Conservation (phyloP, 495 filamentous ascomycete species). For the Penicillium silybi region DNA sequence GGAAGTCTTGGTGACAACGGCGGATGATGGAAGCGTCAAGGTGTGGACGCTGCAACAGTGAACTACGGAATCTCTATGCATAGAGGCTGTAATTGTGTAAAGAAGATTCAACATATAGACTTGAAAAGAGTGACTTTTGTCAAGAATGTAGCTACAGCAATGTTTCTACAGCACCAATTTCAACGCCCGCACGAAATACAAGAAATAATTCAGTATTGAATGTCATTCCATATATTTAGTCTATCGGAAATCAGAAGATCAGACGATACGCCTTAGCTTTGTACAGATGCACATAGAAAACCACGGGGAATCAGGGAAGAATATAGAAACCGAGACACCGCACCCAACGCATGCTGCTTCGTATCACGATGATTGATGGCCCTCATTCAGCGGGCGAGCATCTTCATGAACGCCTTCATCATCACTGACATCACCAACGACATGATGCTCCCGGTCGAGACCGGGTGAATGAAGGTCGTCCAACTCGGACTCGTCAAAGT, state of each 20-base stretch:
- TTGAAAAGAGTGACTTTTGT: neutral
- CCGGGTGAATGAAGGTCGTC: slow-evolving; percentile 62
- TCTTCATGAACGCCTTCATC: slow-evolving; percentile 25
- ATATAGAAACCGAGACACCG: neutral
- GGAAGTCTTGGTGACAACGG: slow-evolving; percentile 74
- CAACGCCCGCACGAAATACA: too few relatives aligned
- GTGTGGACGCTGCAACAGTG: slow-evolving; percentile 56
- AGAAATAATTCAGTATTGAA: too few relatives aligned
- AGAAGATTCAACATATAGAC: neutral
- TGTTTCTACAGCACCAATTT: too few relatives aligned
- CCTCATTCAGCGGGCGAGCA: slow-evolving; percentile 4
- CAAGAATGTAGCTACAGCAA: too few relatives aligned
- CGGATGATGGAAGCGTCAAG: slow-evolving; percentile 74
- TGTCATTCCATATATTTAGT: slow-evolving; percentile 4
- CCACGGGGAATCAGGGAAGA: neutral
- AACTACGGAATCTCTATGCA: slow-evolving; percentile 1
- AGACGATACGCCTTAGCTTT: slow-evolving; percentile 5
- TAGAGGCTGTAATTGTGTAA: neutral
- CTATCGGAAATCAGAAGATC: slow-evolving; percentile 2
- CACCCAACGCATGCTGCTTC: slow-evolving; percentile 3
- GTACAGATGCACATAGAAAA: slow-evolving; percentile 9
- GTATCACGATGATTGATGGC: slow-evolving; percentile 11
- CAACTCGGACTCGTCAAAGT: slow-evolving; percentile 87
- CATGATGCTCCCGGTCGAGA: slow-evolving; percentile 38
- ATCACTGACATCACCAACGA: slow-evolving; percentile 42